Evolutionary conservation across 441 rosid genomes (phyloP).

Genomic region (Pelargonium fulgidum): DNA sequence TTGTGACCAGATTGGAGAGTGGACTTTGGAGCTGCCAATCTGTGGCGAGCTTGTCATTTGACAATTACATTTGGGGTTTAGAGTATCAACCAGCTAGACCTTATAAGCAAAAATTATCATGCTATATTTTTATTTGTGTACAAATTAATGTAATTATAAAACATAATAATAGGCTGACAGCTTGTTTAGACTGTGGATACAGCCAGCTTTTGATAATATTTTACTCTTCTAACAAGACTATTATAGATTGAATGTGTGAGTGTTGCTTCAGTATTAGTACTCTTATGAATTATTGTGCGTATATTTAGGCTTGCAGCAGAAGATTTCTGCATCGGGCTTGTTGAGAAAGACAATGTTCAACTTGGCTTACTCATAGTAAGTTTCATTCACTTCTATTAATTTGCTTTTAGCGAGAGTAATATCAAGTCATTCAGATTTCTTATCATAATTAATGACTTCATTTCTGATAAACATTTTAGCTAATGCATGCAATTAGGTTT

Average conservation of each 20-base stretch:
- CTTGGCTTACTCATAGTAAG: slow-evolving; percentile 75
- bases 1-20: neutral
- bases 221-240: slow-evolving; percentile 1
- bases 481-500: neutral
- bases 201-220: neutral
- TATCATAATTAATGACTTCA: neutral
- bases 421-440: neutral
- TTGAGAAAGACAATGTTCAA: slow-evolving; percentile 50
- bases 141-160: neutral
- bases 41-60: neutral
- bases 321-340: slow-evolving; percentile 61
- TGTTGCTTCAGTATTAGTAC: neutral
- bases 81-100: neutral
- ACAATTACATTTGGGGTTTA: neutral
- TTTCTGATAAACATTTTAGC: neutral
- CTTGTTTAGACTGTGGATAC: neutral
- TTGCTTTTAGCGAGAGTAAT: slow-evolving; percentile 2
- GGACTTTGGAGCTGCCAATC: neutral
- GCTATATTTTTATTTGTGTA: neutral
- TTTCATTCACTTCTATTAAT: slow-evolving; percentile 19
- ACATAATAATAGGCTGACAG: neutral
- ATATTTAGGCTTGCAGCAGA: slow-evolving; percentile 65
- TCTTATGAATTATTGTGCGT: slow-evolving; percentile 12
- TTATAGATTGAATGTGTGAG: neutral
- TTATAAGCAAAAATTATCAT: neutral